Conservation (phyloP, 345 rosid species). For the Euphorbia pulcherrima region DNA sequence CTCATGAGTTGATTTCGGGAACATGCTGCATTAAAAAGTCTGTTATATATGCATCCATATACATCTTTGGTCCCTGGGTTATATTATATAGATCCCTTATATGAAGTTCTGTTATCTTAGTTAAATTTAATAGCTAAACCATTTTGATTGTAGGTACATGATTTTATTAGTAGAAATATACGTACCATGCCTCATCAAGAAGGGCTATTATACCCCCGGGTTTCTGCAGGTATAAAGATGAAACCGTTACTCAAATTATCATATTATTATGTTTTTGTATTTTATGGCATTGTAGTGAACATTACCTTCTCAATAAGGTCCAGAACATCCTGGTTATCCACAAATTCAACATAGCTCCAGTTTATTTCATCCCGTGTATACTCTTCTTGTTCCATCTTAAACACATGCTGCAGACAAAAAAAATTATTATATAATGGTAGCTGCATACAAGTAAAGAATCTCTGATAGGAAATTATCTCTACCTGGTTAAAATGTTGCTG, state of each 20-base stretch:
- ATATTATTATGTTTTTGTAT: background rate
- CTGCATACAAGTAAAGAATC: background rate
- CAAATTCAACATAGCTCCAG: conserved; percentile 78
- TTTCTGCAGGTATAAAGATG: conserved; percentile 47
- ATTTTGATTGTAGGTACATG: background rate
- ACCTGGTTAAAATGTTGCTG: conserved; percentile 84
- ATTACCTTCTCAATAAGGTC: conserved; percentile 69
- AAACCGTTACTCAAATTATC: conserved; percentile 3
- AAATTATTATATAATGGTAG: conserved; percentile 10
- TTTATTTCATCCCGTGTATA: conserved; percentile 64
- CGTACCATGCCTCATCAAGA: conserved; percentile 78
- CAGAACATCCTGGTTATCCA: conserved; percentile 72
- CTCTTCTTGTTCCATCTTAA: conserved; percentile 79
- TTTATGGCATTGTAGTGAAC: conserved; percentile 4
- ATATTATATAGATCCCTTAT: conserved; percentile 1
- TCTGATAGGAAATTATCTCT: conserved; percentile 8
- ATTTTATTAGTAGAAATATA: conserved; percentile 13
- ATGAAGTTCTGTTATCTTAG: background rate
- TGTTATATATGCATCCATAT: background rate
- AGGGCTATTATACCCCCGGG: conserved; percentile 77
- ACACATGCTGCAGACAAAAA: conserved; percentile 53
- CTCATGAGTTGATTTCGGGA: conserved; percentile 80
- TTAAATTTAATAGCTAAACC: background rate
- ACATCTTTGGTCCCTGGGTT: background rate
- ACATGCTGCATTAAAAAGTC: conserved; percentile 50